phyloP scores from a whole-genome alignment of 306 rosid species.

The Castanea mollissima region DNA sequence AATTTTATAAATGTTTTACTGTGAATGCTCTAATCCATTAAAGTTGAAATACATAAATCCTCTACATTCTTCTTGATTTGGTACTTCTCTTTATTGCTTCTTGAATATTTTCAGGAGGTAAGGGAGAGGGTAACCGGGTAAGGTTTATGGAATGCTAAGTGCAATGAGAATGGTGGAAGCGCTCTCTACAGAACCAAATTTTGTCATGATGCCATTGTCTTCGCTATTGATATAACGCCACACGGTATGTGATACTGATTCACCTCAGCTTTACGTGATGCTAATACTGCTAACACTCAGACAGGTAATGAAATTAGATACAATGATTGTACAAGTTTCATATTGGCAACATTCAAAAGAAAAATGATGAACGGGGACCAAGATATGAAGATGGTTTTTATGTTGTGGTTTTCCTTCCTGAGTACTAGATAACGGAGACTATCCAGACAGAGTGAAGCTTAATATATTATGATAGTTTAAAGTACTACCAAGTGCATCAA shows the following conservation, averaged over 20 bases:
- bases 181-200: neutral
- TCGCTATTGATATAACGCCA: neutral
- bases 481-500: neutral
- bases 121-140: too few relatives aligned
- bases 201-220: neutral
- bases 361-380: neutral
- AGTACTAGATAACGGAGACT: too few relatives aligned
- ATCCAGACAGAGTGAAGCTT: too few relatives aligned
- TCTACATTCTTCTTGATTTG: too few relatives aligned
- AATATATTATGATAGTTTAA: too few relatives aligned
- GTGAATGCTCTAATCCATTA: too few relatives aligned
- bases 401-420: too few relatives aligned
- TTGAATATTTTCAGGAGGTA: too few relatives aligned
- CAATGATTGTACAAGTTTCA: neutral
- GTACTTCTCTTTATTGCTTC: too few relatives aligned
- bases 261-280: neutral
- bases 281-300: neutral
- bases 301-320: neutral
- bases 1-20: too few relatives aligned
- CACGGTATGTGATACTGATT: neutral
- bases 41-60: too few relatives aligned
- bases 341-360: neutral
- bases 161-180: neutral
- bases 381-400: neutral
- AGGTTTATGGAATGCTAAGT: too few relatives aligned